phyloP scores from a whole-genome alignment of 2,329 filamentous ascomycete genomes.

The Lecanicillium sp. region DNA sequence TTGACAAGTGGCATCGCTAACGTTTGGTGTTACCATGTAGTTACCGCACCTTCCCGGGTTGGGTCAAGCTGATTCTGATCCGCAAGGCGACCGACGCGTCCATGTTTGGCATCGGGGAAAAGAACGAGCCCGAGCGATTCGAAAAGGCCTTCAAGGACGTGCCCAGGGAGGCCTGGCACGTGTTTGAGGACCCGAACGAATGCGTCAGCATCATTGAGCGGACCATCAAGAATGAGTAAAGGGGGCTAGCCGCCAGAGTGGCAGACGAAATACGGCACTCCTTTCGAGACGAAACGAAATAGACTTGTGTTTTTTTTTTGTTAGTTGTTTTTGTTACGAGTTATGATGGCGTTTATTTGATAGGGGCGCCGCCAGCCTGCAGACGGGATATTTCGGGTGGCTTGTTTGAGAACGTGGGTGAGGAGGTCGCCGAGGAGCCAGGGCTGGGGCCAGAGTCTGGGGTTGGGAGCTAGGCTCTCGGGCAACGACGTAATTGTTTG shows the following conservation, averaged over 20 bases:
- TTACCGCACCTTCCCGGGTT: constrained; percentile 59
- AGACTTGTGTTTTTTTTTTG: neutral
- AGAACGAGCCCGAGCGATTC: constrained; percentile 69
- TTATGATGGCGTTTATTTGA: neutral
- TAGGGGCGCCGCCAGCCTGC: too few relatives aligned
- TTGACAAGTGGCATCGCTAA: constrained; percentile 10
- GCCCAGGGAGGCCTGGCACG: constrained; percentile 64
- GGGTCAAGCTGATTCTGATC: constrained; percentile 80
- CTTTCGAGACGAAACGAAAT: neutral
- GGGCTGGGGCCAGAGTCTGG: too few relatives aligned
- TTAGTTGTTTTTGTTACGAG: neutral
- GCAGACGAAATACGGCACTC: neutral
- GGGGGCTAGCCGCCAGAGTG: neutral
- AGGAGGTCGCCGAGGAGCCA: too few relatives aligned
- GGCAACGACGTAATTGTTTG: too few relatives aligned
- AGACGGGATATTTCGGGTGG: too few relatives aligned
- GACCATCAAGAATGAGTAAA: constrained; percentile 4
- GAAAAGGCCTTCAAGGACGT: constrained; percentile 74
- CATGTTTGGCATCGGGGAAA: constrained; percentile 59
- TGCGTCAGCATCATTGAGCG: constrained; percentile 26
- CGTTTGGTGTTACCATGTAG: constrained; percentile 22
- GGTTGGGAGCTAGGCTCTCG: too few relatives aligned
- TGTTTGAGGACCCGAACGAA: constrained; percentile 73
- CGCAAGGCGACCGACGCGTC: constrained; percentile 73
- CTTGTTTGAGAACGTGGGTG: too few relatives aligned